Percentiles rank a stretch among this genome's conserved stretches.
phyloP scores from a whole-genome alignment of 163 green algal species.

The Volvox carteri region DNA sequence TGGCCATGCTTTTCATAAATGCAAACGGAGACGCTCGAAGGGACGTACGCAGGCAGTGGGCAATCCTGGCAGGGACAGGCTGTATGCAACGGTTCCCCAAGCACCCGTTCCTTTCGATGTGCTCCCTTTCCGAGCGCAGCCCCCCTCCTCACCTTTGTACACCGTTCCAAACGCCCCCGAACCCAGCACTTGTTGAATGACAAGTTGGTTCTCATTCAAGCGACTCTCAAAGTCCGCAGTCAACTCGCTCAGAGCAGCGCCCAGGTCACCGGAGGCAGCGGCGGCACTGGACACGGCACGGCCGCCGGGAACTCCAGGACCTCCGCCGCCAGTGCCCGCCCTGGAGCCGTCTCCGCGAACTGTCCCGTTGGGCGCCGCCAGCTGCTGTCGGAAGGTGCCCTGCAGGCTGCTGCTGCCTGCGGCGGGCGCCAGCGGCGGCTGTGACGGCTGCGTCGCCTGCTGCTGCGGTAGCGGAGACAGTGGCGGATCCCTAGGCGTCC shows the following conservation, averaged over 20 bases:
- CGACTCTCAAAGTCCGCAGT: constrained; percentile 33
- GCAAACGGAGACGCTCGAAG: too few species aligned
- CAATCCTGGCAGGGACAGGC: too few species aligned
- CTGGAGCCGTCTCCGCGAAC: neutral
- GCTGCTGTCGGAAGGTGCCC: neutral
- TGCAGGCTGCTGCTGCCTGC: neutral
- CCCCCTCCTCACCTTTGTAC: constrained; percentile 49
- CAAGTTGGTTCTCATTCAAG: constrained; percentile 45
- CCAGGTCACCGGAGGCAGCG: neutral
- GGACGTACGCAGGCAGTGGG: too few species aligned
- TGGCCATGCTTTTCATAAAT: too few species aligned
- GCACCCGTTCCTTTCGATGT: too few species aligned
- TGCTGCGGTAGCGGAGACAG: neutral
- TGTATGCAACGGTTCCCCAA: too few species aligned
- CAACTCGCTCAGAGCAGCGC: constrained; percentile 26
- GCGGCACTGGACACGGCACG: neutral
- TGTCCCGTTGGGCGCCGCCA: neutral
- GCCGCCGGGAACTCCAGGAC: neutral
- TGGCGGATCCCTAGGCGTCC: neutral
- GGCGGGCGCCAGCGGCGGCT: too few species aligned
- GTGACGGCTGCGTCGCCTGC: too few species aligned
- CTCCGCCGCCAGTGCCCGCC: neutral
- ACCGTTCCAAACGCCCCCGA: constrained; percentile 46
- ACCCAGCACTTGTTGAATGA: constrained; percentile 51
- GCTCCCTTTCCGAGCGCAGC: too few species aligned